A percentile compares a stretch with the other conserved stretches of the same genome.
These are phyloP conservation scores for Cokeromyces recurvatus DNA, from an alignment of 371 early-diverging fungal species.

Conservation along the genomic window DNA sequence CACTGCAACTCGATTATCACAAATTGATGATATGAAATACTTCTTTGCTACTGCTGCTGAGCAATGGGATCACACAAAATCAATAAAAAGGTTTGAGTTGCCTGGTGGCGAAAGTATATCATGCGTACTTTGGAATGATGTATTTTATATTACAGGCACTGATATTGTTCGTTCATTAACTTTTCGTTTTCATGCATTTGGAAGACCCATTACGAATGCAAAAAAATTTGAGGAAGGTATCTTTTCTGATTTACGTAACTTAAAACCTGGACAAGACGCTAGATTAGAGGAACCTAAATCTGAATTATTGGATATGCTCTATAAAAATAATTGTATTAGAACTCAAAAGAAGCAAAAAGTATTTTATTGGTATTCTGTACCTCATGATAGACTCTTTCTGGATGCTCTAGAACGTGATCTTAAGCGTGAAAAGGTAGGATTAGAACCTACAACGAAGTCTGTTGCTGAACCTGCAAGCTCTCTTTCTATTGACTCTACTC, in stretches of 20 bases:
- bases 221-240: conserved; percentile 99
- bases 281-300: conserved; percentile 95
- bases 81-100: conserved; percentile 67
- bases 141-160: conserved; percentile 95
- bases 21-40: conserved; percentile 52
- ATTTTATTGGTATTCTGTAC: conserved; percentile 98
- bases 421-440: conserved; percentile 88
- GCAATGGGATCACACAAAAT: conserved; percentile 49
- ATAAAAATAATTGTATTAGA: conserved; percentile 97
- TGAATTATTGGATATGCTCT: conserved; percentile 95
- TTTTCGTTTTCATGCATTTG: conserved; percentile 92
- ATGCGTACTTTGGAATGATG: conserved; percentile 88
- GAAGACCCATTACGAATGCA: conserved; percentile 83
- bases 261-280: conserved; percentile 98
- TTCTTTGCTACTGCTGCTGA: conserved; percentile 59
- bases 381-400: conserved; percentile 94
- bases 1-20: conserved; percentile 22
- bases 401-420: conserved; percentile 99
- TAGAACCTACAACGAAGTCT: conserved; percentile 75
- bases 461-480: conserved; percentile 59
- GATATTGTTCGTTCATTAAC: conserved; percentile 97
- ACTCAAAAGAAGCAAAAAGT: conserved; percentile 99
- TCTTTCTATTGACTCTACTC: conserved; percentile 58
- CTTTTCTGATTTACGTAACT: conserved; percentile 95
- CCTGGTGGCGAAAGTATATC: conserved; percentile 85